Evolutionary conservation across 1,139 yeast species (phyloP), one percentile per base, ranked within the genome.

Genomic region (Tardiomyces blankii): DNA sequence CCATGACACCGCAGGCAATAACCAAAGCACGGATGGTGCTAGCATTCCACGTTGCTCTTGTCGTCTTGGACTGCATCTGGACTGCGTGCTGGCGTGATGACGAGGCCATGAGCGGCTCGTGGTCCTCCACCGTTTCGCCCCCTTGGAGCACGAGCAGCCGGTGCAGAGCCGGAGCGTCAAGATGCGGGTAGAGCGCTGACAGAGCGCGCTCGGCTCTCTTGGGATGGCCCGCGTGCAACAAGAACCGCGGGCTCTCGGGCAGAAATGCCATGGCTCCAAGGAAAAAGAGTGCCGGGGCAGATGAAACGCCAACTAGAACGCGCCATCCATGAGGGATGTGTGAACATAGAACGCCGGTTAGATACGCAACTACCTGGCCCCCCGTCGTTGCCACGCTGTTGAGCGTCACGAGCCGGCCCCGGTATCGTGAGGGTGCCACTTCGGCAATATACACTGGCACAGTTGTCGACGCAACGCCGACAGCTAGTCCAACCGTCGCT

Each of bases 1-100:
- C 80, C 75, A 82, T 84, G 45, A 82, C 69, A 1, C 80, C 79
- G 66, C 86, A 80, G 1, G 86, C 88, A 43, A 82, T 73, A 14
- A 73, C 59, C 42, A 81, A 68, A 1, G 88, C 88, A 48, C 85
- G 69, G 46, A 74, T 67, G 48, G 80, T 77, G 9, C 35, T 14
- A 9, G 9, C 16, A 13, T 5, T 30, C 35, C 35, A 30, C 3
- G 45, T 47, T 2, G 41, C 14, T 39, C 41, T 38, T 5, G 42
- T 39, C 2, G 7, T 8, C 13, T 9, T 16, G 9, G 38, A 25
- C n/a, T 5, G 18, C 13, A 4, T 9, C 21, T 28, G 42, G 21
- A n/a, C 8, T 16, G 38, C 44, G 25, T 21, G 25, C 7, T 21
- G 25, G 25, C 7, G 25, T 5, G 9, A 42, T 40, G 6, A 45